Evolutionary conservation across 768 basidiomycete genomes (phyloP).

Genomic region (Leccinum incarnatum): DNA sequence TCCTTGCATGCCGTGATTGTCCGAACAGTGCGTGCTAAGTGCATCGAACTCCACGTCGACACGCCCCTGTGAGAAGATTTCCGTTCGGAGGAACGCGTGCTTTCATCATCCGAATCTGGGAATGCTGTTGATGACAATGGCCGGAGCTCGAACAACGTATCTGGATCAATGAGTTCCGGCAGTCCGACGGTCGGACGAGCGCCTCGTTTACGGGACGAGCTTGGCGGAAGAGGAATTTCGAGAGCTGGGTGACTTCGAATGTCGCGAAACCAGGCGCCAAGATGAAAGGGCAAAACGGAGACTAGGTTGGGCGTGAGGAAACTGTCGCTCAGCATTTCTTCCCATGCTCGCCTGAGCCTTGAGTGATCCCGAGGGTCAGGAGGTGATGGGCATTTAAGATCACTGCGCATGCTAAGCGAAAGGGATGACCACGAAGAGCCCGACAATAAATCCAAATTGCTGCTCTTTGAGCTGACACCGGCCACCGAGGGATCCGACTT

Average conservation of each 20-base stretch:
- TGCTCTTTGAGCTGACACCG: slow-evolving; percentile 12
- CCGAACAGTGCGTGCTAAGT: slow-evolving; percentile 57
- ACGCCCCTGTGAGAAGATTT: slow-evolving; percentile 31
- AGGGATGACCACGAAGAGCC: slow-evolving; percentile 22
- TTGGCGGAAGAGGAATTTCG: slow-evolving; percentile 55
- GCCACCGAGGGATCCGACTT: slow-evolving; percentile 25
- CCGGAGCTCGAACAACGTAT: slow-evolving; percentile 32
- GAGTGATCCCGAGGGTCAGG: slow-evolving; percentile 60
- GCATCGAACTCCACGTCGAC: slow-evolving; percentile 56
- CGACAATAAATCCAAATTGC: slow-evolving; percentile 11
- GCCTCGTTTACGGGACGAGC: slow-evolving; percentile 33
- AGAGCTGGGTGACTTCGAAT: slow-evolving; percentile 48
- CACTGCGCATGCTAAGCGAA: slow-evolving; percentile 17
- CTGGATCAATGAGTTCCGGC: slow-evolving; percentile 27
- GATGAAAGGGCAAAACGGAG: slow-evolving; percentile 65
- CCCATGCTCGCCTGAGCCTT: slow-evolving; percentile 61
- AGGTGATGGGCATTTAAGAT: slow-evolving; percentile 14
- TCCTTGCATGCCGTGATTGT: slow-evolving; percentile 65
- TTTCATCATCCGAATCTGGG: slow-evolving; percentile 30
- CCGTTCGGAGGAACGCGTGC: slow-evolving; percentile 7
- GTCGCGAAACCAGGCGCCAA: slow-evolving; percentile 54
- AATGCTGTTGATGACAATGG: slow-evolving; percentile 20
- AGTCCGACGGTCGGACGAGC: slow-evolving; percentile 16
- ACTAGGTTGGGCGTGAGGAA: slow-evolving; percentile 55
- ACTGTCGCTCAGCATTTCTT: slow-evolving; percentile 57